Conservation (phyloP, 2,329 filamentous ascomycete species). For the Xylariales sp. region DNA sequence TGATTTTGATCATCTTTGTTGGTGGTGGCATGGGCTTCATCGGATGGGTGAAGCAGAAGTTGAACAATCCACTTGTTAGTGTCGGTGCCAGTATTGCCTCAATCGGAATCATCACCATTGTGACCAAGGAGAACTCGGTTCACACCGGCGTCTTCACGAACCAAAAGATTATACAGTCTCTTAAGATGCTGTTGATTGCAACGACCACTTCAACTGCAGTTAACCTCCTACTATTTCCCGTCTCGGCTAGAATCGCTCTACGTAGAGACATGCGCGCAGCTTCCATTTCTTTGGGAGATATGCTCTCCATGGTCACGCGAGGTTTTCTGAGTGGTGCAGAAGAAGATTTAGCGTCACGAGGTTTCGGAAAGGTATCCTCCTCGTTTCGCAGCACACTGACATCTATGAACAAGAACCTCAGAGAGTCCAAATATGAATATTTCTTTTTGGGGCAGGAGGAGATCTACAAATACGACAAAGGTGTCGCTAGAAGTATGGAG, state of each 20-base stretch:
- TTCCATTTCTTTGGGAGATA: conserved; percentile 72
- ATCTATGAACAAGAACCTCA: conserved; percentile 70
- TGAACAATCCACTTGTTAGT: conserved; percentile 76
- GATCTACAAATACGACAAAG: conserved; percentile 74
- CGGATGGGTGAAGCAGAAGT: conserved; percentile 79
- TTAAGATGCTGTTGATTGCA: conserved; percentile 81
- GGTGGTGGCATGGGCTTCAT: conserved; percentile 84
- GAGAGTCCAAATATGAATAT: conserved; percentile 86
- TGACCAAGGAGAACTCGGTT: conserved; percentile 88
- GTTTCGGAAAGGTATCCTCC: conserved; percentile 58
- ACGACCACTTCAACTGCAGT: conserved; percentile 67
- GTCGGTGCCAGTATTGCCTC: conserved; percentile 82
- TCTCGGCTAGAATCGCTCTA: conserved; percentile 70
- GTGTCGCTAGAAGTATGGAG: conserved; percentile 79
- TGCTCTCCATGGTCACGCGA: conserved; percentile 75
- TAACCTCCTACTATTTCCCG: conserved; percentile 73
- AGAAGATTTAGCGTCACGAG: conserved; percentile 64
- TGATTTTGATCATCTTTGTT: conserved; percentile 79
- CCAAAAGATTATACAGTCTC: conserved; percentile 74
- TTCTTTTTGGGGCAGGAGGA: conserved; percentile 75
- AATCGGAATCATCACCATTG: conserved; percentile 80
- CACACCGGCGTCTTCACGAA: conserved; percentile 78
- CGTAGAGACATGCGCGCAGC: conserved; percentile 69
- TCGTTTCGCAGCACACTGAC: conserved; percentile 65
- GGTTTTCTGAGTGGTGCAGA: conserved; percentile 83